Base-by-base conservation (phyloP, 345 rosid genomes). In the Iberis pinnata region DNA sequence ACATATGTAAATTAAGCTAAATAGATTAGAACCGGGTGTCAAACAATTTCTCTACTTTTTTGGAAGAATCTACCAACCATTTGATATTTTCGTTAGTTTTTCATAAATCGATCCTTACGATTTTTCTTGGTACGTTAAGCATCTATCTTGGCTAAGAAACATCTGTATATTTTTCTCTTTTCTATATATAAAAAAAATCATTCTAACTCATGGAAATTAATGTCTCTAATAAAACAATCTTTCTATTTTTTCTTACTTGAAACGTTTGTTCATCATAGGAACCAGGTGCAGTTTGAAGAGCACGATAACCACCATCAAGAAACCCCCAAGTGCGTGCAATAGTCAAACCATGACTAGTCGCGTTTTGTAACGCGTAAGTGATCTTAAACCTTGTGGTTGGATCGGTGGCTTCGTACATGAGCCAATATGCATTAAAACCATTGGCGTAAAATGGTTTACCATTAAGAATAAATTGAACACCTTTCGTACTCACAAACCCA, bases 381-480 rank as follows among this genome's bases (percentile, higher is more conserved):
- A 65, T 14, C 33, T 65, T 65, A 51, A 18, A 58, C 41, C 70
- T 58, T 43, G 62, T 27, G 49, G 59, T 3, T 3, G 64, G 70
- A 43, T 65, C 64, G 35, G 54, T 58, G 48, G 70, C 70, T 65
- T 58, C 70, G 27, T 65, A 65, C 36, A 13, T 7, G 53, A 65
- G 60, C 70, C 70, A 58, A 13, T 65, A 65, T 1, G 70, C 70
- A 51, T 65, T 65, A 53, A 49, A 58, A 6, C 64, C 70, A 43
- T 65, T 51, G 13, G 64, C 59, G 53, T 65, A 44, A 51, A 58
- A 65, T 50, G 70, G 58, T 43, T 58, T 50, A 3, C 70, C 64
- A 22, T 65, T 43, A 14, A 65, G 59, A 35, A 65, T 50, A 27
- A 65, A 65, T 12, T 65, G 70, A 18, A 65, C 20, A 1, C 54